These are phyloP conservation scores for Blastomyces percursus DNA, from an alignment of 2,329 filamentous ascomycete species.

Conservation along the genomic window DNA sequence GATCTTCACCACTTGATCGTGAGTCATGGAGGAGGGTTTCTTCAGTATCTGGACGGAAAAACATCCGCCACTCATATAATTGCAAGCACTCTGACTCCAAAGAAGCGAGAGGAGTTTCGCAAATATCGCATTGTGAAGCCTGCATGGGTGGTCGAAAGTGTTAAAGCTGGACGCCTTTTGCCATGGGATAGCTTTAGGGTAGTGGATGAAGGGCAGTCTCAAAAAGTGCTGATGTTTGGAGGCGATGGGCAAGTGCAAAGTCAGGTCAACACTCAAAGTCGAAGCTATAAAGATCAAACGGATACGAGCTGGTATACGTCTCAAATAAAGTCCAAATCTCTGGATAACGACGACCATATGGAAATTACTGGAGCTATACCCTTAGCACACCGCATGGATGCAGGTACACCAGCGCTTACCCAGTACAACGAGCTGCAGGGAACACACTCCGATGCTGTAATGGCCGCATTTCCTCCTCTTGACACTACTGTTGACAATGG, in stretches of 20 bases:
- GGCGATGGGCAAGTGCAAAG: slow-evolving; percentile 52
- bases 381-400: background rate
- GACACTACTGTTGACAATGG: background rate
- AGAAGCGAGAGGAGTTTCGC: slow-evolving; percentile 80
- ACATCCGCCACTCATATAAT: slow-evolving; percentile 95
- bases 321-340: slow-evolving; percentile 45
- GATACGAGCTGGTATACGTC: slow-evolving; percentile 71
- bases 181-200: slow-evolving; percentile 81
- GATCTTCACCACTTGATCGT: slow-evolving; percentile 83
- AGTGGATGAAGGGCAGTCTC: slow-evolving; percentile 69
- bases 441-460: background rate
- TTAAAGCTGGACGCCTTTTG: slow-evolving; percentile 66
- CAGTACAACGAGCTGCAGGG: background rate
- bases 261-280: slow-evolving; percentile 49
- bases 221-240: slow-evolving; percentile 61
- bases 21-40: slow-evolving; percentile 82
- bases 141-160: slow-evolving; percentile 85
- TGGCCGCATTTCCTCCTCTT: background rate
- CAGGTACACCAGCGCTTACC: background rate
- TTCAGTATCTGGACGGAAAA: slow-evolving; percentile 91
- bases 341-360: background rate
- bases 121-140: slow-evolving; percentile 89
- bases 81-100: slow-evolving; percentile 77
- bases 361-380: background rate
- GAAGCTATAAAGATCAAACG: slow-evolving; percentile 70